Base-by-base conservation (phyloP, 148 eudicot species). In the Tetragonia tetragonoides region DNA sequence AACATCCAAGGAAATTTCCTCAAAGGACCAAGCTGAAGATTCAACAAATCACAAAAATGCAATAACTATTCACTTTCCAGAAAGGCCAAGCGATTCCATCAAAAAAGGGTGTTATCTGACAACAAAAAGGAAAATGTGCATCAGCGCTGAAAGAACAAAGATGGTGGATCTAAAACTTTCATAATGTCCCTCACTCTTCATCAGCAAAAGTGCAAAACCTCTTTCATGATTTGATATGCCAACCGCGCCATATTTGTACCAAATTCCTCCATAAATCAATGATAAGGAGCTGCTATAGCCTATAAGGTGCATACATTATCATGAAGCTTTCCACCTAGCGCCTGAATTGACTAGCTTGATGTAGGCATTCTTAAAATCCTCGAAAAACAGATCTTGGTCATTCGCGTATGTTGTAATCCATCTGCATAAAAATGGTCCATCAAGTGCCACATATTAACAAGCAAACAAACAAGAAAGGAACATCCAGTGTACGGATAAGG, bases 341-440 rank as follows among this genome's bases (percentile, higher is more conserved):
- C 99, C 99, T 17, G 88, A 84, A 81, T 95, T 85, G 56, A 91
- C 94, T 44, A 95, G 94, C 83, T 95, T 95, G 84, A 85, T 84
- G 73, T 93, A 95, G 67, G 87, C 97, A 74, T 89, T 87, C 93
- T 85, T 89, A 74, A 95, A 95, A 87, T 95, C 97, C 73, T 89
- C 82, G 63, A 93, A 93, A 76, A 95, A 95, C 75, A 83, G 21
- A 73, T 86, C 73, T 83, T 95, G 85, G 77, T 95, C 83, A 10
- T 86, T 78, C 0, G 99, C 97, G 81, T 95, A 95, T 81, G 77
- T 83, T 49, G 85, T 81, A 83, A 93, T 88, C 99, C 97, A 95
- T 86, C 99, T 95, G 86, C 80, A 70, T 54, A 61, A 63, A 68
- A 66, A 54, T n/a, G 60, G 28, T 23, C 28, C 53, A 28, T 28